phyloP scores from a whole-genome alignment of 2,329 filamentous ascomycete genomes.

The Massarina eburnea region DNA sequence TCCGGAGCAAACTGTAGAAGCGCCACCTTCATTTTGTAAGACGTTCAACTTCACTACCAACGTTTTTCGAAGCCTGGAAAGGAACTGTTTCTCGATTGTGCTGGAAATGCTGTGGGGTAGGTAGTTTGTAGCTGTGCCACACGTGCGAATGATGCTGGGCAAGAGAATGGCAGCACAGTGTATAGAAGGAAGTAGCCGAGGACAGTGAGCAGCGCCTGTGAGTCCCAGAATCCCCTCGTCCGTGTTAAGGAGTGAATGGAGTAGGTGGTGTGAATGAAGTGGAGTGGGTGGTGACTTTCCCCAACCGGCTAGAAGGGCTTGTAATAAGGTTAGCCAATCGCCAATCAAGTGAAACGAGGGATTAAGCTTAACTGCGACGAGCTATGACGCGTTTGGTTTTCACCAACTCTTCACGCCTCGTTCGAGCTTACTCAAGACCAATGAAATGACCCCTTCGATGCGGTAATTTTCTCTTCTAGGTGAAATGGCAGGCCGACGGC shows the following conservation, averaged over 20 bases:
- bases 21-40: conserved; percentile 62
- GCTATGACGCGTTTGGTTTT: conserved; percentile 35
- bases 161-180: too few species aligned
- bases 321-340: conserved; percentile 5
- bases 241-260: not conserved
- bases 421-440: conserved; percentile 5
- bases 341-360: conserved; percentile 14
- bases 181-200: too few species aligned
- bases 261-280: too few species aligned
- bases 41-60: not conserved
- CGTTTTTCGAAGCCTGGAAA: too few species aligned
- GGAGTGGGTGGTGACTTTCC: conserved; percentile 16
- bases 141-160: too few species aligned
- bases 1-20: conserved; percentile 73
- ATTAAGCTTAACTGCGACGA: conserved; percentile 23
- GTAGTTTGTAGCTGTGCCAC: not conserved
- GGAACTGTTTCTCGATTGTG: too few species aligned
- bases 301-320: conserved; percentile 11
- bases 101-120: too few species aligned
- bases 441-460: conserved; percentile 15
- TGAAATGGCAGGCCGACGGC: conserved; percentile 54
- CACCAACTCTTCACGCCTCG: conserved; percentile 8
- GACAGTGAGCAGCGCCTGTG: not conserved
- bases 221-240: not conserved
- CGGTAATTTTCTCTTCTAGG: conserved; percentile 17